Evolutionary conservation across 257 asterid genomes (phyloP), one percentile per base, ranked within the genome.

Genomic region (Fraxinus pennsylvanica): DNA sequence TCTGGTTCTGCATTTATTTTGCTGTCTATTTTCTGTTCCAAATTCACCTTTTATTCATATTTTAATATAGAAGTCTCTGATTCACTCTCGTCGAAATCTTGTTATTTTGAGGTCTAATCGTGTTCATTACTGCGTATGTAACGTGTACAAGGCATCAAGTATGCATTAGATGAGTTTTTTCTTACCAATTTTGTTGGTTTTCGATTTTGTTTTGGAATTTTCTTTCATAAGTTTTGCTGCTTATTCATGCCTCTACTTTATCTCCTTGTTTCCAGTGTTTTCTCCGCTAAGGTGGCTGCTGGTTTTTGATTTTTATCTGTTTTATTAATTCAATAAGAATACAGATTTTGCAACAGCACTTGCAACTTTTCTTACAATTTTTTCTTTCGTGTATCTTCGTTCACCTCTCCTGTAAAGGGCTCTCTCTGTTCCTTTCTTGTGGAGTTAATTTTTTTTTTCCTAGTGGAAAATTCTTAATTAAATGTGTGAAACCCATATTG

Each of bases 231-330:
- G 78, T 72, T 36, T 39, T 67, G 61, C 47, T 69, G 17, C 74
- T 61, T 78, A 73, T 75, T 76, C 32, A 81, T 80, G 3, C 15
- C 67, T 74, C 73, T 67, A 14, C 80, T 79, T 76, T 74, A 76
- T 76, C 81, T 79, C 78, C 74, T 66, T 38, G 76, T 69, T 71
- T 76, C 78, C 74, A 61, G 83, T 72, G 66, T 80, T 68, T 67
- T 32, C 68, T 65, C 83, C 39, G 81, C 74, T 54, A 84, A 80
- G 76, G 71, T 82, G 59, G 77, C 78, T 73, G 75, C 81, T 74
- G 39, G 66, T 76, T 68, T 74, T 32, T 75, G 67, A 14, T 75
- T 75, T 68, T 72, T 76, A 45, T 72, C n/a, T 43, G 72, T 65
- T 35, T 75, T 36, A 4, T 57, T 25, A 69, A 36, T 72, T 33